Percentiles rank a stretch among this genome's conserved stretches.
phyloP scores from a whole-genome alignment of 2,329 filamentous ascomycete genomes.

The Neonectria sp. region DNA sequence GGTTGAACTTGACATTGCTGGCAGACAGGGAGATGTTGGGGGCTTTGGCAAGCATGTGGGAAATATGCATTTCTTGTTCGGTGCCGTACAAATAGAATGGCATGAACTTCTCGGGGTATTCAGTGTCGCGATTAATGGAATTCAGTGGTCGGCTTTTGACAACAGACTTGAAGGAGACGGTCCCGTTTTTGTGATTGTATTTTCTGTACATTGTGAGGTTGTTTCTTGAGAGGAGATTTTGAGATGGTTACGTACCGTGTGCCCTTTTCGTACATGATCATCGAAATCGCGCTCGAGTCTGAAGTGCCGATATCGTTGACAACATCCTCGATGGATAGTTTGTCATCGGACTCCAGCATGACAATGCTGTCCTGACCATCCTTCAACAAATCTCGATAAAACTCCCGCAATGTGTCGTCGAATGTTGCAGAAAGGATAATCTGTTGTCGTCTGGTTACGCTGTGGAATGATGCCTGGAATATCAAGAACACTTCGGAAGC shows the following conservation, averaged over 20 bases:
- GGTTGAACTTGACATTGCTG: constrained; percentile 34
- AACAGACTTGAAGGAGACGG: constrained; percentile 40
- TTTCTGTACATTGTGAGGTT: constrained; percentile 11
- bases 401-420: background rate
- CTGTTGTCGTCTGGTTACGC: constrained; percentile 51
- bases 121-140: constrained; percentile 50
- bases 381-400: constrained; percentile 8
- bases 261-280: constrained; percentile 27
- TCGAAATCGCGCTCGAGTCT: background rate
- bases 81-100: constrained; percentile 63
- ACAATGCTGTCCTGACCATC: constrained; percentile 27
- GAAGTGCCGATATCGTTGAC: background rate
- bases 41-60: constrained; percentile 59
- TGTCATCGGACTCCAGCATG: constrained; percentile 32
- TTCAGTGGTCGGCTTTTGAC: constrained; percentile 55
- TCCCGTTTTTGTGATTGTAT: constrained; percentile 27
- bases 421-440: constrained; percentile 48
- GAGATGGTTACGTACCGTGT: constrained; percentile 12
- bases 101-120: constrained; percentile 56
- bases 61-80: constrained; percentile 54
- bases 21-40: constrained; percentile 58
- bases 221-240: rapidly evolving
- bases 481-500: constrained; percentile 55
- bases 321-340: constrained; percentile 6
- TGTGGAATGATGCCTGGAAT: constrained; percentile 59